Evolutionary conservation across 2,329 filamentous ascomycete species (phyloP), one percentile per base, ranked within the genome.

Genomic region (Aspergillus phoenicis): DNA sequence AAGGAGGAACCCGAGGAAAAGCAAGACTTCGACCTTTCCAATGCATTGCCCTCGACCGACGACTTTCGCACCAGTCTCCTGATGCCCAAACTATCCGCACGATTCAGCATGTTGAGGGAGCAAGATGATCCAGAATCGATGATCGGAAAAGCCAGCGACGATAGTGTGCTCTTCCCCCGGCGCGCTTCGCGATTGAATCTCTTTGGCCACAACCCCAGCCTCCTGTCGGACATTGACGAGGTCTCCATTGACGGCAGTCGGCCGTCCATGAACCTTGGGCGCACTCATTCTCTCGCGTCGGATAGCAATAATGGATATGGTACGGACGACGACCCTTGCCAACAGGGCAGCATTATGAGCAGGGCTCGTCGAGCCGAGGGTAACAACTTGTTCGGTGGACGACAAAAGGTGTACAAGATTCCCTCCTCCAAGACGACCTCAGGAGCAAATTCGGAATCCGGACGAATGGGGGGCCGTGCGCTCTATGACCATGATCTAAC

Each of bases 101-200:
- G 95, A 6, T 99, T 99, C 76, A 98, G 94, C 68, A 98, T 98
- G 94, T 81, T 98, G 33, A 84, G 92, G 70, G 94, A 97, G 76
- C 94, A 97, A 75, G 93, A 97, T 74, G 93, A 97, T 70, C 94
- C 94, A 1, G 89, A 82, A 64, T 94, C 92, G 2, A 90, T 93
- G 74, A 84, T 97, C 33, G 94, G 94, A 60, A 97, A 98, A 77
- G 94, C 94, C 15, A 95, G 91, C 76, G 94, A 98, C 73, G 94
- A 97, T 76, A 97, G 93, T 67, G 93, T 98, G 3, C 79, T 98
- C 20, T 90, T 87, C 64, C 91, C 91, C 3, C 93, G 91, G 70
- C 86, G 92, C 57, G 89, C 90, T 65, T 97, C 93, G 0, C 86
- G 90, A 60, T 78, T 96, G 66, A 83, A 87, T 73, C 87, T 96